phyloP scores from a whole-genome alignment of 306 rosid species.

The Urtica urens region DNA sequence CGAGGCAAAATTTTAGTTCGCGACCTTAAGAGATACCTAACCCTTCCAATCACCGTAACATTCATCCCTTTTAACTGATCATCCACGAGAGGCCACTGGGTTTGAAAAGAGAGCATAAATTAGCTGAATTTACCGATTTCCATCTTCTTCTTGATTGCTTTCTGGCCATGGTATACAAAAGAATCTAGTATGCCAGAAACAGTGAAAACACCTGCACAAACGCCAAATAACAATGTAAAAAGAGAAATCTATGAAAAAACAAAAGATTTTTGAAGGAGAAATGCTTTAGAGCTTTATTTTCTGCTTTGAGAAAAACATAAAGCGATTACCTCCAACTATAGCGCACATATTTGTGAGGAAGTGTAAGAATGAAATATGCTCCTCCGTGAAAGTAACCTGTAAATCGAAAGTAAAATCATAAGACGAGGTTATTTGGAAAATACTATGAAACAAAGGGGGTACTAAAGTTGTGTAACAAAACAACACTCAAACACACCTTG shows the following conservation, averaged over 20 bases:
- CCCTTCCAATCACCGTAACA: slow-evolving; percentile 22
- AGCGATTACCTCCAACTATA: slow-evolving; percentile 80
- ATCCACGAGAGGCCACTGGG: slow-evolving; percentile 27
- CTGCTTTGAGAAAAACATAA: not conserved
- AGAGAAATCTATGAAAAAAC: not conserved
- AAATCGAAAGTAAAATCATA: slow-evolving; percentile 15
- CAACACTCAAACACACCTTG: slow-evolving; percentile 33
- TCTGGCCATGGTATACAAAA: slow-evolving; percentile 91
- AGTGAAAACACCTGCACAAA: slow-evolving; percentile 65
- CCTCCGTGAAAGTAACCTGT: slow-evolving; percentile 83
- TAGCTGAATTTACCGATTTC: slow-evolving; percentile 83
- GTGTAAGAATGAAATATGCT: slow-evolving; percentile 80
- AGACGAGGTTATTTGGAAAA: too few species aligned
- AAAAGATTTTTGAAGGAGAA: too few species aligned
- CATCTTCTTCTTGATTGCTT: slow-evolving; percentile 93
- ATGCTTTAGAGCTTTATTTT: too few species aligned
- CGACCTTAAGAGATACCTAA: slow-evolving; percentile 22
- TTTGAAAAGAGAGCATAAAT: slow-evolving; percentile 14
- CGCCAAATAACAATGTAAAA: slow-evolving; percentile 8
- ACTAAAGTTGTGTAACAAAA: not conserved
- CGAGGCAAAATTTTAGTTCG: slow-evolving; percentile 20
- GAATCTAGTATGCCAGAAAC: slow-evolving; percentile 96
- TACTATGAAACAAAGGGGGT: not conserved
- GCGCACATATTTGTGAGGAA: slow-evolving; percentile 95
- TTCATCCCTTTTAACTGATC: slow-evolving; percentile 23